Conservation (phyloP, 2,329 filamentous ascomycete species). For the Fusarium ambrosium region DNA sequence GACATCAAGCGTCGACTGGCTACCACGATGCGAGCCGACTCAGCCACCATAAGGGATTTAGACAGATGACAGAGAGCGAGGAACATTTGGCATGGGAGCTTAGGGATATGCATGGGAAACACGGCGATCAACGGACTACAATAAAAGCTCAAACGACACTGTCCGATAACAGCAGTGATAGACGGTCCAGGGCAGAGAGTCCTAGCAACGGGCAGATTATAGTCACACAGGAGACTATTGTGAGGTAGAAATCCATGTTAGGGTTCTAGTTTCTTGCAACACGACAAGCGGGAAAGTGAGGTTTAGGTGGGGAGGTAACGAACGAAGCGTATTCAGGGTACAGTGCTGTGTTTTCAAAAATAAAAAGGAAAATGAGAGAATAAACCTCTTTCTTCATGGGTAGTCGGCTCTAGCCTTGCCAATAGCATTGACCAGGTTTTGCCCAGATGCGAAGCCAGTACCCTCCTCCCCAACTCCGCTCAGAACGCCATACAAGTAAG, state of each 20-base stretch:
- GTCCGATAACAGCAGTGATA: background rate
- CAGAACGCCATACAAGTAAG: constrained; percentile 12
- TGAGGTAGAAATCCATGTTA: background rate
- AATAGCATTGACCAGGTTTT: background rate
- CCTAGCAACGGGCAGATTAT: background rate
- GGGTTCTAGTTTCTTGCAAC: background rate
- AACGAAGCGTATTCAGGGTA: background rate
- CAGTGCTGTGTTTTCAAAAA: too few relatives aligned
- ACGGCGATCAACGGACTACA: background rate
- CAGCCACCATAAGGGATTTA: background rate
- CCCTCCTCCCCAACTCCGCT: background rate
- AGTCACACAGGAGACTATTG: background rate
- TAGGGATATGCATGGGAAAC: background rate
- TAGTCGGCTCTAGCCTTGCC: constrained; percentile 2
- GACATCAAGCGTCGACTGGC: background rate
- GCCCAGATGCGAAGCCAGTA: constrained; percentile 5
- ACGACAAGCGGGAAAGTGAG: background rate
- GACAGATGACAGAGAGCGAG: background rate
- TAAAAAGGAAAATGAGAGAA: too few relatives aligned
- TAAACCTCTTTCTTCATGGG: background rate
- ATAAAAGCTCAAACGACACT: background rate
- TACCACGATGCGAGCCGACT: background rate
- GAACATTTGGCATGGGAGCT: background rate
- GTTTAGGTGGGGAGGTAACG: background rate
- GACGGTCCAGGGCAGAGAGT: background rate